These are phyloP conservation scores for Inga leiocalycina DNA, from an alignment of 306 rosid species.

Conservation along the genomic window DNA sequence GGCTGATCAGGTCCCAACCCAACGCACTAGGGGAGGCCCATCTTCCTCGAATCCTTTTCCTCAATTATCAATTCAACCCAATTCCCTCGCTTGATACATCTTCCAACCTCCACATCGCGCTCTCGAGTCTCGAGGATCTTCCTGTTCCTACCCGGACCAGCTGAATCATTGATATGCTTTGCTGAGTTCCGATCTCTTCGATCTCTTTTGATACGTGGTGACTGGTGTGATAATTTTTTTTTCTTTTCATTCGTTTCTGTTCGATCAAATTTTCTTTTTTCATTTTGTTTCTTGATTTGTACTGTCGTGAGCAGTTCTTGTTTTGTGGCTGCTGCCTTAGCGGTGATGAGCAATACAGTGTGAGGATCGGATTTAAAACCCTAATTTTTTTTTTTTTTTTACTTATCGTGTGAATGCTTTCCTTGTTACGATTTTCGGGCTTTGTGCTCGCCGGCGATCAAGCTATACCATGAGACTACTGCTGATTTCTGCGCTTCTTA, in stretches of 20 bases:
- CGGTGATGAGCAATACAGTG: not conserved
- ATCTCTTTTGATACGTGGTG: slow-evolving; percentile 37
- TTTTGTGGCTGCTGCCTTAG: slow-evolving; percentile 1
- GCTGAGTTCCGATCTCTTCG: not conserved
- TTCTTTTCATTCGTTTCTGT: not conserved
- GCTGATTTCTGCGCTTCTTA: not conserved
- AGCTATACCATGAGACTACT: not conserved
- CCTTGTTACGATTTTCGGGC: not conserved
- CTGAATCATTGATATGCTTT: not conserved
- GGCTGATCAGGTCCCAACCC: slow-evolving; percentile 39
- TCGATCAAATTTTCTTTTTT: not conserved
- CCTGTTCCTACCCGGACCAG: not conserved
- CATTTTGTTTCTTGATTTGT: not conserved
- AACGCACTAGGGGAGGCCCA: not conserved
- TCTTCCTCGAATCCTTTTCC: not conserved
- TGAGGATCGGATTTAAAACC: slow-evolving; percentile 26
- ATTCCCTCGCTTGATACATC: not conserved
- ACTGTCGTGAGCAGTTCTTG: not conserved
- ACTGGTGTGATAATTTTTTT: not conserved
- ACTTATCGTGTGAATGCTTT: not conserved
- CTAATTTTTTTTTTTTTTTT: not conserved
- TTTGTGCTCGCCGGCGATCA: not conserved
- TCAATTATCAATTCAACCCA: not conserved
- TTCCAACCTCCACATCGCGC: not conserved
- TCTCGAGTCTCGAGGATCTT: not conserved